A percentile compares a stretch with the other conserved stretches of the same genome.
Evolutionary conservation across 441 rosid species (phyloP).

Genomic region (Raphanus hybrid): DNA sequence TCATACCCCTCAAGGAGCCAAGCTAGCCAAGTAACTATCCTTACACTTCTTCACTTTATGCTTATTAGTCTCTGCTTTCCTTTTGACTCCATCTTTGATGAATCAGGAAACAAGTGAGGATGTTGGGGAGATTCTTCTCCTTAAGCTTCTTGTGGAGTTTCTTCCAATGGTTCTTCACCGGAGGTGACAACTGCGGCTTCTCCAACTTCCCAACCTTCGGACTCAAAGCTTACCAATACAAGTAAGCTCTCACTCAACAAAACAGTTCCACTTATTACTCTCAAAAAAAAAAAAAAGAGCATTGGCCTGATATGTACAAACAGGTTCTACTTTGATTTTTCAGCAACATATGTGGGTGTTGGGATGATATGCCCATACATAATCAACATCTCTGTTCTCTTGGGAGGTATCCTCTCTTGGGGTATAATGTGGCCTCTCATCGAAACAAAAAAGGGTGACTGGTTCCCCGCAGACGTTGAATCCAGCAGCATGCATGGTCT

Average conservation of each 20-base stretch:
- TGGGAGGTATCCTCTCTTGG: slow-evolving; percentile 93
- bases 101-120: slow-evolving; percentile 78
- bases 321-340: slow-evolving; percentile 95
- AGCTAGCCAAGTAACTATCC: slow-evolving; percentile 69
- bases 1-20: slow-evolving; percentile 91
- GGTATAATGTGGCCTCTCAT: slow-evolving; percentile 97
- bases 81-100: slow-evolving; percentile 21
- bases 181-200: slow-evolving; percentile 80
- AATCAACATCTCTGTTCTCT: slow-evolving; percentile 70
- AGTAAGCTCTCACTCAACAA: slow-evolving; percentile 44
- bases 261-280: background rate
- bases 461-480: slow-evolving; percentile 58
- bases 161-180: slow-evolving; percentile 93
- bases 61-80: slow-evolving; percentile 17
- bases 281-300: background rate
- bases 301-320: slow-evolving; percentile 27
- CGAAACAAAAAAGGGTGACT: slow-evolving; percentile 70
- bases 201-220: slow-evolving; percentile 77
- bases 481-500: slow-evolving; percentile 63
- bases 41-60: slow-evolving; percentile 21
- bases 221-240: slow-evolving; percentile 66
- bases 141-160: slow-evolving; percentile 90
- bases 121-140: slow-evolving; percentile 78
- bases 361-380: slow-evolving; percentile 97
- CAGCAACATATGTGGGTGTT: slow-evolving; percentile 89